A percentile compares a stretch with the other conserved stretches of the same genome.
Evolutionary conservation across 805 yeast genomes (phyloP).

Genomic region (Metschnikowia lunata): DNA sequence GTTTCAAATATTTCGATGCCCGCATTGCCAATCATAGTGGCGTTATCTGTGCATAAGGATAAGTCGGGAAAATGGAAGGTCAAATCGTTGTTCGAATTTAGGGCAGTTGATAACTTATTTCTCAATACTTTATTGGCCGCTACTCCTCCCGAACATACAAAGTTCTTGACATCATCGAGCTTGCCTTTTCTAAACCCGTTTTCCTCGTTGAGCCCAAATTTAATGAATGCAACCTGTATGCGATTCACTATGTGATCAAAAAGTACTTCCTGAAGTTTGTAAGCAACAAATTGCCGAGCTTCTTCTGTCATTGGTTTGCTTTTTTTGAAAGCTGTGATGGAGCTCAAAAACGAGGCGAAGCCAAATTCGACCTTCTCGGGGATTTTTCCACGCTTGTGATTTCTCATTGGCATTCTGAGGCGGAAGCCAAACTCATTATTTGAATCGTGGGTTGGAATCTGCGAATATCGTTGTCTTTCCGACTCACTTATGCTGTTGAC

Average conservation of each 20-base stretch:
- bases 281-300: conserved; percentile 49
- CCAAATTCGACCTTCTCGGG: conserved; percentile 48
- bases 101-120: conserved; percentile 37
- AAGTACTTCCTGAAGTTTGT: conserved; percentile 56
- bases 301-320: conserved; percentile 40
- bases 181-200: conserved; percentile 30
- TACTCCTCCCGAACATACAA: conserved; percentile 93
- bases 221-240: conserved; percentile 46
- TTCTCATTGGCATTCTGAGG: conserved; percentile 29
- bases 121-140: conserved; percentile 68
- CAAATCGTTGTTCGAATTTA: conserved; percentile 20
- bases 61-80: conserved; percentile 64
- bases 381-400: conserved; percentile 25
- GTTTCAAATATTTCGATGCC: conserved; percentile 81
- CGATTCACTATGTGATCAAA: conserved; percentile 72
- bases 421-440: conserved; percentile 23
- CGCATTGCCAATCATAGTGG: conserved; percentile 97
- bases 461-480: conserved; percentile 20
- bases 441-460: conserved; percentile 19
- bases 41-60: conserved; percentile 85
- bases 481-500: conserved; percentile 30
- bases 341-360: conserved; percentile 71
- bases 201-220: conserved; percentile 21
- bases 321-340: conserved; percentile 34
- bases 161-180: conserved; percentile 42